Base-by-base conservation (phyloP, 208 protist species). In the Herpetomonas tarakana region DNA sequence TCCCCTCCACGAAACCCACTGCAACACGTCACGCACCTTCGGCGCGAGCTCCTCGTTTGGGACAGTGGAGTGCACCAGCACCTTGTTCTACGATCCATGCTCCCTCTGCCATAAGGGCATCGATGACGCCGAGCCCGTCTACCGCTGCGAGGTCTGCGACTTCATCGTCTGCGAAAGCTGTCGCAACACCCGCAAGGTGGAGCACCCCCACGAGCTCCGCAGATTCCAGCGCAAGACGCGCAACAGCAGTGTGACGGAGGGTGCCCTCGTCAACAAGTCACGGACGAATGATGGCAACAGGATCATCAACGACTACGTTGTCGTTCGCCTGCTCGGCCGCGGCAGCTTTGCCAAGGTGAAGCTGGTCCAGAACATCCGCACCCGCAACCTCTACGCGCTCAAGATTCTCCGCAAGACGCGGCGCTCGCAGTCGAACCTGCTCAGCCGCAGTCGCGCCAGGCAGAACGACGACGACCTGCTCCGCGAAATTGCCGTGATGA, bases 401-500 rank as follows among this genome's bases (percentile, higher is more conserved):
- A 96, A 96, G 52, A 93, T 96, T 59, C 67, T 96, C 18, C 61
- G 65, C 24, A 62, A 58, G n/a, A 78, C 77, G 24, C 35, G 21
- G 0, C 27, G 24, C 27, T 24, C 70, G 45, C 39, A 68, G 49
- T 44, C 45, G 3, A 1, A 26, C 25, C 14, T 47, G 12, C 27
- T 52, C 66, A 0, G 47, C 46, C 53, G 21, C 57, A 41, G 41
- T 1, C 11, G 39, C 31, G 16, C 19, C 24, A 21, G 44, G 30
- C 35, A 35, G 46, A 73, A 47, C 52, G 68, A 91, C 24, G 84
- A 92, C 51, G 80, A 92, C 63, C 67, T 98, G 22, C 65, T 89
- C 46, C 82, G 90, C 39, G 97, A 99, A 62, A 97, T 98, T 54
- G 86, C 95, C 22, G 96, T 99, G 25, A 95, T 98, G 90, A 97